phyloP scores from a whole-genome alignment of 768 basidiomycete genomes.

The Lactarius evosmus region DNA sequence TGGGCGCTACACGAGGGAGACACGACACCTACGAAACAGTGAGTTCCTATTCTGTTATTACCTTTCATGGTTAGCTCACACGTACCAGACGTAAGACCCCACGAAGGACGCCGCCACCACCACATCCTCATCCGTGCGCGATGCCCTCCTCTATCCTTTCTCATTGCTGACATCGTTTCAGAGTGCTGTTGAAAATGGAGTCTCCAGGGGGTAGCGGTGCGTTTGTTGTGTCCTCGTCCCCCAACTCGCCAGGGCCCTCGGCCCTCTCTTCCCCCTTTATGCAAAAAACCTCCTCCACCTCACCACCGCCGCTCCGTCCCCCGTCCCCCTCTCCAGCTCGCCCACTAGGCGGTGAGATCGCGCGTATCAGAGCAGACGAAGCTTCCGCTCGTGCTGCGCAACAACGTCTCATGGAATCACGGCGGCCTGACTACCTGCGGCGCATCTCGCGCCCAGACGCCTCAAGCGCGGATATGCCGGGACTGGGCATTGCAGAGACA shows the following conservation, averaged over 20 bases:
- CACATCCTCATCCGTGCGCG: conserved; percentile 11
- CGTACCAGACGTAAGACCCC: conserved; percentile 19
- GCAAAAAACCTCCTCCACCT: conserved; percentile 26
- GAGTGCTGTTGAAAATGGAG: conserved; percentile 8
- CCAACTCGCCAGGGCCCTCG: conserved; percentile 30
- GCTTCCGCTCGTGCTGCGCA: conserved; percentile 49
- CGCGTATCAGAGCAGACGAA: conserved; percentile 54
- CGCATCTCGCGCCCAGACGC: conserved; percentile 36
- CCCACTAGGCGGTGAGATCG: conserved; percentile 51
- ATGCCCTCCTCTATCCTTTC: neutral
- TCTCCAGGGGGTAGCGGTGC: conserved; percentile 18
- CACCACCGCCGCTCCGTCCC: conserved; percentile 20
- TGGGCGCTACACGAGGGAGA: conserved; percentile 22
- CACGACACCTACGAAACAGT: conserved; percentile 23
- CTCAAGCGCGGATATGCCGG: conserved; percentile 38
- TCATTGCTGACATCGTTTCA: neutral
- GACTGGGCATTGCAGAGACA: conserved; percentile 64
- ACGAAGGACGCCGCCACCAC: conserved; percentile 11
- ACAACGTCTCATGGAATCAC: conserved; percentile 54
- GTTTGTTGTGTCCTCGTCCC: conserved; percentile 23
- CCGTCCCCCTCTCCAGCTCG: conserved; percentile 31
- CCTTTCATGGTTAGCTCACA: conserved; percentile 3
- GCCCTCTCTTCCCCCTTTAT: conserved; percentile 36
- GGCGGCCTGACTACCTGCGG: conserved; percentile 69
- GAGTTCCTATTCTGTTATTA: neutral